Evolutionary conservation across 352 stramenopile species (phyloP), one percentile per base, ranked within the genome.

Genomic region (Phytophthora constricta): DNA sequence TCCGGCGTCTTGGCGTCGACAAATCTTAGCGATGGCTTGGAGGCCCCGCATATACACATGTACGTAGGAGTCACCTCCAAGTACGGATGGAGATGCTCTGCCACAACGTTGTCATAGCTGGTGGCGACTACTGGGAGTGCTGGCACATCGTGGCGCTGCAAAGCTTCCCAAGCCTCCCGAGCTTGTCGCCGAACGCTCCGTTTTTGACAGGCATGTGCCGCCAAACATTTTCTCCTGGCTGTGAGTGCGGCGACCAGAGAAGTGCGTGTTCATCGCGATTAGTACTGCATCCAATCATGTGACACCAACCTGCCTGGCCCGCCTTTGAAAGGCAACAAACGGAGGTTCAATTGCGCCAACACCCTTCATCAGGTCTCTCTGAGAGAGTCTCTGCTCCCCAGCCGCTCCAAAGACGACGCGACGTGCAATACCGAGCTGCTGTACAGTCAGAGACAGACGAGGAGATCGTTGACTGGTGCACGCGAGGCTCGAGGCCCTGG

Each of bases 391-490:
- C 48, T 41, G 19, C 22, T 47, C 34, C 45, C 33, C 23, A 53
- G 33, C 23, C 33, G 46, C 46, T 23, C 34, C 47, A 67, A 68
- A 72, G 46, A 66, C 56, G 56, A 72, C 46, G 56, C 50, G 45
- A 62, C 55, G 37, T 53, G 52, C 27, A 47, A 33, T 37, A 31
- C 53, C 46, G 58, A 68, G 34, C 46, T 53, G 33, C 25, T n/a
- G n/a, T n/a, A n/a, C 55, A 17, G 55, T 31, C 56, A 66, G 55
- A 70, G 62, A 39, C 62, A 41, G 62, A 61, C 63, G 48, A 50
- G 31, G 31, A 55, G 56, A 34, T 65, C 58, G 42, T 59, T 41
- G 63, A 67, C 43, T 72, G 64, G 64, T 56, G 53, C 31, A 58
- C 25, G 37, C 48, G 39, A 58, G 37, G 33, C 58, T 50, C 37